Conservation (phyloP, 345 rosid genomes). For the Hibiscus trionum region DNA sequence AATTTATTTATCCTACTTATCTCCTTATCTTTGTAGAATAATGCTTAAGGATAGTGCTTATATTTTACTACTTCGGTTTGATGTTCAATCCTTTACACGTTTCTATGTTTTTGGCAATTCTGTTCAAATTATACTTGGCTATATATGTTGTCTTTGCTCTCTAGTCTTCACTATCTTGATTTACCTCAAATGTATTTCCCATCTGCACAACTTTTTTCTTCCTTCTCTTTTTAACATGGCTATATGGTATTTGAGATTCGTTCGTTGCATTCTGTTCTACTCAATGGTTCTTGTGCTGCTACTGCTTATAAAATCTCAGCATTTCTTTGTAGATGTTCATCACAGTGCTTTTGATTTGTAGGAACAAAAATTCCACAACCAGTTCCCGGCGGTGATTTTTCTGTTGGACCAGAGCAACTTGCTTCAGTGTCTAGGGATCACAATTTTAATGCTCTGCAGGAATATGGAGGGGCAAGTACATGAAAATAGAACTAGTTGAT, state of each 20-base stretch:
- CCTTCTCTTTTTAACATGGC: neutral
- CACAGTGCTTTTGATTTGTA: constrained; percentile 13
- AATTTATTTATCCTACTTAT: constrained; percentile 9
- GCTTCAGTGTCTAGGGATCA: constrained; percentile 70
- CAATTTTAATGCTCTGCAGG: constrained; percentile 43
- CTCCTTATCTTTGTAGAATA: neutral
- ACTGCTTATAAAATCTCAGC: neutral
- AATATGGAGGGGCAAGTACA: constrained; percentile 71
- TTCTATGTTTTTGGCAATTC: neutral
- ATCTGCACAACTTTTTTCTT: neutral
- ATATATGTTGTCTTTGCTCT: neutral
- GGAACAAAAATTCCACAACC: constrained; percentile 31
- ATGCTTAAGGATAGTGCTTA: neutral
- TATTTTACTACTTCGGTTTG: neutral
- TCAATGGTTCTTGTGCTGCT: neutral
- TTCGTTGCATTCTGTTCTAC: neutral
- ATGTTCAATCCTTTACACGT: neutral
- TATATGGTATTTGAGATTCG: neutral
- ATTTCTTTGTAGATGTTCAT: neutral
- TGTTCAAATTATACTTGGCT: neutral
- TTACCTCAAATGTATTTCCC: neutral
- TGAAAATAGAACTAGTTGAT: constrained; percentile 6
- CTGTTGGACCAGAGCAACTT: constrained; percentile 64
- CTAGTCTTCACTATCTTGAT: neutral
- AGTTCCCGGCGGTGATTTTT: constrained; percentile 44